A percentile compares a stretch with the other conserved stretches of the same genome.
phyloP scores from a whole-genome alignment of 192 early-diverging fungal species.

The Cladochytrium replicatum region DNA sequence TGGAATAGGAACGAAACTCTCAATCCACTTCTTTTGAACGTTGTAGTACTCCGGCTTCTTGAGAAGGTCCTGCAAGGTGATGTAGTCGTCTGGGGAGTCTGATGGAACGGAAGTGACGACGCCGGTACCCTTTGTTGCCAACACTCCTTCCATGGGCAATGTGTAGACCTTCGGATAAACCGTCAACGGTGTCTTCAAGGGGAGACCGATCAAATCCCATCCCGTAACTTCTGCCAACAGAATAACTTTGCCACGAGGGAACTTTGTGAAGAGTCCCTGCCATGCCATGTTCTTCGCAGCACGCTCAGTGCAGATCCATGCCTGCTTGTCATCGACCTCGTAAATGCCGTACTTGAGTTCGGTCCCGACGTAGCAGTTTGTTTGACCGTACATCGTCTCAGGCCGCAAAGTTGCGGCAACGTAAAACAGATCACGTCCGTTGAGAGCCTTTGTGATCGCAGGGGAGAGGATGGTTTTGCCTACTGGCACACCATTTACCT shows the following conservation, averaged over 20 bases:
- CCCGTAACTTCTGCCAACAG: constrained; percentile 73
- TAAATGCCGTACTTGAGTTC: constrained; percentile 87
- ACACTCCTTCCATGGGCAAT: constrained; percentile 94
- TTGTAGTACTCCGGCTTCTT: constrained; percentile 94
- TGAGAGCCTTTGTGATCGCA: constrained; percentile 53
- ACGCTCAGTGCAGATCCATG: constrained; percentile 83
- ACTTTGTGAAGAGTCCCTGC: constrained; percentile 69
- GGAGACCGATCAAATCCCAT: constrained; percentile 72
- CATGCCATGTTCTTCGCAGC: constrained; percentile 96
- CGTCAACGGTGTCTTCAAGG: constrained; percentile 81
- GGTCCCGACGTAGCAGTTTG: constrained; percentile 94
- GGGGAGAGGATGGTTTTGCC: constrained; percentile 25
- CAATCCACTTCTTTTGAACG: constrained; percentile 80
- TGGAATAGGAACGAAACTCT: constrained; percentile 60
- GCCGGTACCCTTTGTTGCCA: constrained; percentile 94
- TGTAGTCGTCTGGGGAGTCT: constrained; percentile 95
- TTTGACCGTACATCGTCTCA: constrained; percentile 99
- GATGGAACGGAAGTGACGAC: constrained; percentile 98
- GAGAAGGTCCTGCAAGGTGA: constrained; percentile 79
- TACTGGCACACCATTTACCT: constrained; percentile 43
- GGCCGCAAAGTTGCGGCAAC: constrained; percentile 94
- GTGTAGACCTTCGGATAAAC: constrained; percentile 72
- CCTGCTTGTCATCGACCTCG: constrained; percentile 63
- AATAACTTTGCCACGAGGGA: constrained; percentile 44
- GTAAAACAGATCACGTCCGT: constrained; percentile 70